Evolutionary conservation across 306 rosid species (phyloP).

Genomic region (Hylodesmum podocarpum): DNA sequence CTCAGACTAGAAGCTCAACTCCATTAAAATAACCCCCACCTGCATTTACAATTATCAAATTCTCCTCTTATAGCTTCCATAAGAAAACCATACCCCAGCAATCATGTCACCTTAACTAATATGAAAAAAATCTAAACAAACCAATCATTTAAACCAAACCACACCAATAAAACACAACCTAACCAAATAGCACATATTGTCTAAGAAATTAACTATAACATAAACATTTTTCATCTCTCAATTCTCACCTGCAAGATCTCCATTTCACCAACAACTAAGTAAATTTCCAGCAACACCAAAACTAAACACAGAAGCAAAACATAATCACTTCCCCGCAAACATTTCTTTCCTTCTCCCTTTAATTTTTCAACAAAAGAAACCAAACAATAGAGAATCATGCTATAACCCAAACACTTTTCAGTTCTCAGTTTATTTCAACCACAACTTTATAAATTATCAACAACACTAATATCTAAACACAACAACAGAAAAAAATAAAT

Average conservation of each 20-base stretch:
- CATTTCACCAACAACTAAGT: too few species aligned
- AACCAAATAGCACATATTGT: neutral
- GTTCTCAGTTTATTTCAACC: too few species aligned
- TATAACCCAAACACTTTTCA: too few species aligned
- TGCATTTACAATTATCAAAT: neutral
- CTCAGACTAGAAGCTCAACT: neutral
- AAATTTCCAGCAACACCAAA: neutral
- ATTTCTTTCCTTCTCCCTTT: neutral
- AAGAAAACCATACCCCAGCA: conserved; percentile 5
- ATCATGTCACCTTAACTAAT: neutral
- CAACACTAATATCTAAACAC: too few species aligned
- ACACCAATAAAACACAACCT: neutral
- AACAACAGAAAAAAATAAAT: too few species aligned
- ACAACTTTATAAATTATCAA: too few species aligned
- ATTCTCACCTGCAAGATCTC: too few species aligned
- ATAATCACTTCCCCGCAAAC: neutral
- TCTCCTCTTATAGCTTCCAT: neutral
- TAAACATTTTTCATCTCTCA: neutral
- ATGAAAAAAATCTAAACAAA: neutral
- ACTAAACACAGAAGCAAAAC: neutral
- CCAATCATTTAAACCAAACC: neutral
- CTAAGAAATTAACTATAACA: neutral
- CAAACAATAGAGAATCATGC: neutral
- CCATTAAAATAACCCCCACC: neutral
- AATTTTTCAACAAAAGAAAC: neutral